phyloP scores from a whole-genome alignment of 345 rosid genomes.

The Bruguiera gymnorhiza region DNA sequence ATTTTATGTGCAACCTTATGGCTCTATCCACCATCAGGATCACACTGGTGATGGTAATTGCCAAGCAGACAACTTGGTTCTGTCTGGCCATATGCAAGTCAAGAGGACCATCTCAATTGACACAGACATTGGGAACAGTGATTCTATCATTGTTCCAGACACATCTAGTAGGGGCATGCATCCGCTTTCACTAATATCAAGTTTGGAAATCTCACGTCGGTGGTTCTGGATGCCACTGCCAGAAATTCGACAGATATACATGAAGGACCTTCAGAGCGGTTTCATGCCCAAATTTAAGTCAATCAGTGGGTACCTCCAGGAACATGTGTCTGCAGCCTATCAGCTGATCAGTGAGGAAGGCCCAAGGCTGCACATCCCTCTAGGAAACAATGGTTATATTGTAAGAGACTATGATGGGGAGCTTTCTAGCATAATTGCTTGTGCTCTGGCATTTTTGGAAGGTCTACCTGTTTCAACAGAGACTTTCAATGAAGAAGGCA shows the following conservation, averaged over 20 bases:
- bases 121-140: slow-evolving; percentile 19
- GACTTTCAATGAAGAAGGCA: slow-evolving; percentile 27
- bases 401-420: slow-evolving; percentile 88
- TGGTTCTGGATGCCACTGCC: slow-evolving; percentile 88
- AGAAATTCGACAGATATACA: slow-evolving; percentile 51
- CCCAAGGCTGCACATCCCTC: slow-evolving; percentile 65
- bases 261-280: slow-evolving; percentile 62
- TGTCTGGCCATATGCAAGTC: slow-evolving; percentile 25
- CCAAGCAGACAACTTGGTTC: slow-evolving; percentile 17
- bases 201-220: slow-evolving; percentile 44
- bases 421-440: slow-evolving; percentile 88
- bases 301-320: slow-evolving; percentile 23
- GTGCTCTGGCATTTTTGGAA: slow-evolving; percentile 63
- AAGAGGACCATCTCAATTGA: slow-evolving; percentile 40
- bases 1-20: slow-evolving; percentile 13
- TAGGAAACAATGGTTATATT: slow-evolving; percentile 46
- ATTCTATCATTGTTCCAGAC: slow-evolving; percentile 22
- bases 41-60: slow-evolving; percentile 19
- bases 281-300: slow-evolving; percentile 51
- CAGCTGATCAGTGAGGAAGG: slow-evolving; percentile 71
- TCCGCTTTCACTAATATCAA: slow-evolving; percentile 30
- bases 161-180: slow-evolving; percentile 26
- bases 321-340: slow-evolving; percentile 36
- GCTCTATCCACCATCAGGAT: neutral
- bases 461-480: slow-evolving; percentile 30